Percentiles rank a stretch among this genome's conserved stretches.
Evolutionary conservation across 345 rosid genomes (phyloP).

Genomic region (Mangifera indica): DNA sequence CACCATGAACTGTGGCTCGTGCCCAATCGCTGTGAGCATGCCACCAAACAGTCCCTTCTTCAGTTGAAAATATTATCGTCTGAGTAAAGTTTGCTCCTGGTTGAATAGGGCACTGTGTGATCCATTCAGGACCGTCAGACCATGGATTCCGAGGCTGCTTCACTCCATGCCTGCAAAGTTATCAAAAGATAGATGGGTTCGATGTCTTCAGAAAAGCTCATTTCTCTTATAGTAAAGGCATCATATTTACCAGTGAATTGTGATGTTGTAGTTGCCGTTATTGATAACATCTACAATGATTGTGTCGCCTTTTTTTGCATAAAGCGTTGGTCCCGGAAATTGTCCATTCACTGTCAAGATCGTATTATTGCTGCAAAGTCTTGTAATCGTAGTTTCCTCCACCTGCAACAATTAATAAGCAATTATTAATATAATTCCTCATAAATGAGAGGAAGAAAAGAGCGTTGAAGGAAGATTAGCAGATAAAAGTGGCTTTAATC

Average conservation of each 20-base stretch:
- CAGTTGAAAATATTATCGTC: slow-evolving; percentile 18
- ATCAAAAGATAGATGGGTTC: neutral
- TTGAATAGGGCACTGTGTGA: slow-evolving; percentile 41
- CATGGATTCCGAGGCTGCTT: neutral
- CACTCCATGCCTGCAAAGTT: neutral
- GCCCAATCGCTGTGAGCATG: slow-evolving; percentile 26
- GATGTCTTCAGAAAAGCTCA: too few relatives aligned
- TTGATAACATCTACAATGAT: slow-evolving; percentile 29
- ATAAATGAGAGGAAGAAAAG: neutral
- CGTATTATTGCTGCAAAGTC: slow-evolving; percentile 19
- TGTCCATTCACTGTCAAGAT: slow-evolving; percentile 35
- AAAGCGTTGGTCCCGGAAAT: slow-evolving; percentile 33
- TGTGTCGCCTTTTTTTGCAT: slow-evolving; percentile 27
- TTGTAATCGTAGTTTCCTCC: slow-evolving; percentile 3
- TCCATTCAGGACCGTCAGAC: slow-evolving; percentile 39
- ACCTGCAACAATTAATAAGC: neutral
- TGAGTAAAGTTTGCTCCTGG: slow-evolving; percentile 29
- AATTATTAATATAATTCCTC: too few relatives aligned
- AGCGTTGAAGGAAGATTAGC: too few relatives aligned
- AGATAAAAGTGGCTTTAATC: too few relatives aligned
- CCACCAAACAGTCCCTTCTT: neutral
- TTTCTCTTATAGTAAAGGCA: too few relatives aligned
- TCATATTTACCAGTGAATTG: slow-evolving; percentile 31
- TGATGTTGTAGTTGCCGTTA: slow-evolving; percentile 25
- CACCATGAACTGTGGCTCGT: slow-evolving; percentile 39